Percentiles rank a stretch among this genome's conserved stretches.
Conservation (phyloP, 2,329 filamentous ascomycete species). For the Aspergillus ochraceus region DNA sequence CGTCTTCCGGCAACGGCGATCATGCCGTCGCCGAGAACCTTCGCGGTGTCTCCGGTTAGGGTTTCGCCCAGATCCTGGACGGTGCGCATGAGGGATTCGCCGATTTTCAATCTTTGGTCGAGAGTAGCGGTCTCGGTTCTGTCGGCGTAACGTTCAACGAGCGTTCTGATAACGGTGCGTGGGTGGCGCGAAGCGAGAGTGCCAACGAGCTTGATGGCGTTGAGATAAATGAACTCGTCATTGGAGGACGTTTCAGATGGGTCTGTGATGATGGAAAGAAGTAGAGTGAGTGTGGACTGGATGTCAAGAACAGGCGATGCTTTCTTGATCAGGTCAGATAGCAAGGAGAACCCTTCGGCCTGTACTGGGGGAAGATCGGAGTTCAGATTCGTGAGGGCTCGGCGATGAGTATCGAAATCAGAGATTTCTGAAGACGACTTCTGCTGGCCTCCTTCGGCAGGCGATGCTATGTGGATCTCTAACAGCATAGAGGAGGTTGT, state of each 20-base stretch:
- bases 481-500: slow-evolving; percentile 44
- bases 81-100: slow-evolving; percentile 43
- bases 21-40: slow-evolving; percentile 40
- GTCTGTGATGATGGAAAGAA: slow-evolving; percentile 41
- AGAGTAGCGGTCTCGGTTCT: slow-evolving; percentile 35
- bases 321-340: slow-evolving; percentile 41
- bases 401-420: slow-evolving; percentile 43
- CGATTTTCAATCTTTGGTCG: slow-evolving; percentile 43
- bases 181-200: slow-evolving; percentile 43
- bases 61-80: slow-evolving; percentile 42
- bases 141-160: slow-evolving; percentile 43
- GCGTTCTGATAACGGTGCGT: slow-evolving; percentile 40
- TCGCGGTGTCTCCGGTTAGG: slow-evolving; percentile 38
- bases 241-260: slow-evolving; percentile 30
- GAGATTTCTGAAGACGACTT: slow-evolving; percentile 26
- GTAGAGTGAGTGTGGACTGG: slow-evolving; percentile 41
- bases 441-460: slow-evolving; percentile 23
- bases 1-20: slow-evolving; percentile 42
- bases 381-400: slow-evolving; percentile 41
- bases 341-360: slow-evolving; percentile 44
- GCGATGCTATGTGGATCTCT: slow-evolving; percentile 39
- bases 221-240: slow-evolving; percentile 47
- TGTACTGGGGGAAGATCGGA: slow-evolving; percentile 44
- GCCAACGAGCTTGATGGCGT: slow-evolving; percentile 44
- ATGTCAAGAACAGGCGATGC: slow-evolving; percentile 46